Conservation (phyloP, 345 rosid genomes). For the Rhodamnia argentea region DNA sequence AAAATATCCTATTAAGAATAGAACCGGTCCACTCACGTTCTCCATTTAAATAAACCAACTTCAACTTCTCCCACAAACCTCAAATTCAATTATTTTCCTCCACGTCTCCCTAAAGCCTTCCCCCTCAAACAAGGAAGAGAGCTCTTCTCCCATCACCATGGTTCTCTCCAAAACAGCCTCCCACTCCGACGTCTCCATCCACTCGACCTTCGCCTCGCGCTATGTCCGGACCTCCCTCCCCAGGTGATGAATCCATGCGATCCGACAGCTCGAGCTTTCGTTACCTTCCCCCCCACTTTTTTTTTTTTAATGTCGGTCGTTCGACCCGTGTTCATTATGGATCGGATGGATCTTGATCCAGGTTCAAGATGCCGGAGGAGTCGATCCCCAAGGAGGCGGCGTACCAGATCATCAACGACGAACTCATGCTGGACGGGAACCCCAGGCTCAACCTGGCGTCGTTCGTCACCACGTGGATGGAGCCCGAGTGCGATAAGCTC, state of each 20-base stretch:
- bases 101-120: not conserved
- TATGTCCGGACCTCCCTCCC: conserved; percentile 75
- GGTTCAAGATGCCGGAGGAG: conserved; percentile 37
- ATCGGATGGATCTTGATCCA: not conserved
- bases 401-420: conserved; percentile 45
- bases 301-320: too few relatives aligned
- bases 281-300: not conserved
- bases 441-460: conserved; percentile 49
- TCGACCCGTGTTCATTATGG: not conserved
- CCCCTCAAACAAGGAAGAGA: not conserved
- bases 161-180: conserved; percentile 46
- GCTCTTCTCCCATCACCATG: conserved; percentile 13
- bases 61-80: not conserved
- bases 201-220: conserved; percentile 79
- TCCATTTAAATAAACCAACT: not conserved
- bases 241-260: conserved; percentile 6
- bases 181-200: conserved; percentile 48
- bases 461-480: conserved; percentile 61
- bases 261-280: not conserved
- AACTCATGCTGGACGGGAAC: conserved; percentile 49
- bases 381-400: conserved; percentile 55
- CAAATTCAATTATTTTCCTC: not conserved
- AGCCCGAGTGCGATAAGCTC: conserved; percentile 50
- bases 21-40: not conserved
- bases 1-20: not conserved